phyloP scores from a whole-genome alignment of 1,139 yeast genomes.

The Scheffersomyces titani region DNA sequence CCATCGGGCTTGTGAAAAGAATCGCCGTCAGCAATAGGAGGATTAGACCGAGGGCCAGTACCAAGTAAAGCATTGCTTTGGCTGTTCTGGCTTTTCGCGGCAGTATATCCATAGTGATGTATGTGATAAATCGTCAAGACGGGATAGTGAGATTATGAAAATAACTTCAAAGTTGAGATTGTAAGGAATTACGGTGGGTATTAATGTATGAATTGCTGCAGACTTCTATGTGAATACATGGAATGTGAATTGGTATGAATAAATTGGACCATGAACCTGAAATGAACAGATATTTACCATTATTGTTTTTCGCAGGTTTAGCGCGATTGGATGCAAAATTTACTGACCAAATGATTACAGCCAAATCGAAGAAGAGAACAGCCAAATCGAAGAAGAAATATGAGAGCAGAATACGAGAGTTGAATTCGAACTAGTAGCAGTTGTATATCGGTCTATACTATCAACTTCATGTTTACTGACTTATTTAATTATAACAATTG shows the following conservation, averaged over 20 bases:
- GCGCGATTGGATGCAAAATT: background rate
- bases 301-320: background rate
- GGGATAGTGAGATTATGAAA: background rate
- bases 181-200: background rate
- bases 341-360: too few species aligned
- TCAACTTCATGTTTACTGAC: background rate
- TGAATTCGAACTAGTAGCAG: background rate
- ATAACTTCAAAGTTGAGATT: background rate
- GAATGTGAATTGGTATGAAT: background rate
- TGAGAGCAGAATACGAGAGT: background rate
- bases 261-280: background rate
- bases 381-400: background rate
- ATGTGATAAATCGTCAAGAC: background rate
- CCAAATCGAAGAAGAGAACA: background rate
- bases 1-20: slow-evolving; percentile 19
- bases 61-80: background rate
- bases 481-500: too few species aligned
- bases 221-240: background rate
- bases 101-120: background rate
- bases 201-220: background rate
- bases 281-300: background rate
- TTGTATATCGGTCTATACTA: background rate
- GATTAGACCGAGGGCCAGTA: slow-evolving; percentile 17
- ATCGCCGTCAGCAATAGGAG: slow-evolving; percentile 16
- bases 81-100: background rate